These are phyloP conservation scores for Stachybotrys elegans DNA, from an alignment of 2,329 filamentous ascomycete genomes.

Conservation along the genomic window DNA sequence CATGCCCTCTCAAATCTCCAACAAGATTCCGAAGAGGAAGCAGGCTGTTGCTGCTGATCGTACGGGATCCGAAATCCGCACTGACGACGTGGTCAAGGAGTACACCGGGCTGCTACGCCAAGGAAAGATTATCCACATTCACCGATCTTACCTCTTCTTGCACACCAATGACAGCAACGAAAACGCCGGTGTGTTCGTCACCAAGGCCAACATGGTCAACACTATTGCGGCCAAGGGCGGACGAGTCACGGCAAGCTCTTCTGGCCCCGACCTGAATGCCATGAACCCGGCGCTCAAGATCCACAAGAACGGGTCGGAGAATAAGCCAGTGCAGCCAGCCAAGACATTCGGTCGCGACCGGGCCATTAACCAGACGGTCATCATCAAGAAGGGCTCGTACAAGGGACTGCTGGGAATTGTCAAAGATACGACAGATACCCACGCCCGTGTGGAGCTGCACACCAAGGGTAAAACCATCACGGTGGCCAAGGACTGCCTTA, in stretches of 20 bases:
- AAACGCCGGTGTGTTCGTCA: slow-evolving; percentile 86
- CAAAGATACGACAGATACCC: slow-evolving; percentile 83
- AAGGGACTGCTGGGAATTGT: slow-evolving; percentile 94
- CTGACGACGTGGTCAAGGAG: slow-evolving; percentile 90
- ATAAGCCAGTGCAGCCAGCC: slow-evolving; percentile 55
- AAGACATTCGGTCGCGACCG: slow-evolving; percentile 76
- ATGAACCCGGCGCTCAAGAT: slow-evolving; percentile 90
- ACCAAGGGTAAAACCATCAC: slow-evolving; percentile 90
- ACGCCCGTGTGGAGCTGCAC: slow-evolving; percentile 87
- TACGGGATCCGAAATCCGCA: slow-evolving; percentile 86
- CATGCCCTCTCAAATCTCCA: slow-evolving; percentile 86
- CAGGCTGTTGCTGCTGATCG: slow-evolving; percentile 87
- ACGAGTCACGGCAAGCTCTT: slow-evolving; percentile 54
- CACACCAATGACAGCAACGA: slow-evolving; percentile 80
- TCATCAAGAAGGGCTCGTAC: slow-evolving; percentile 78
- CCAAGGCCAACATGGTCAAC: slow-evolving; percentile 76
- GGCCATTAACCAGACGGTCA: slow-evolving; percentile 86
- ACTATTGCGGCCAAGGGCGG: slow-evolving; percentile 94
- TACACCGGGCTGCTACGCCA: slow-evolving; percentile 77
- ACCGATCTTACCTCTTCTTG: slow-evolving; percentile 87
- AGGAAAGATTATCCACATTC: slow-evolving; percentile 89
- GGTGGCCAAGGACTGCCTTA: slow-evolving; percentile 74
- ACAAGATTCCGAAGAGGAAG: slow-evolving; percentile 77
- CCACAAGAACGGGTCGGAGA: slow-evolving; percentile 51
- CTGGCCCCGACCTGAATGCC: slow-evolving; percentile 74